Conservation (phyloP, 371 early-diverging fungal genomes). For the Rhizopus sp. region DNA sequence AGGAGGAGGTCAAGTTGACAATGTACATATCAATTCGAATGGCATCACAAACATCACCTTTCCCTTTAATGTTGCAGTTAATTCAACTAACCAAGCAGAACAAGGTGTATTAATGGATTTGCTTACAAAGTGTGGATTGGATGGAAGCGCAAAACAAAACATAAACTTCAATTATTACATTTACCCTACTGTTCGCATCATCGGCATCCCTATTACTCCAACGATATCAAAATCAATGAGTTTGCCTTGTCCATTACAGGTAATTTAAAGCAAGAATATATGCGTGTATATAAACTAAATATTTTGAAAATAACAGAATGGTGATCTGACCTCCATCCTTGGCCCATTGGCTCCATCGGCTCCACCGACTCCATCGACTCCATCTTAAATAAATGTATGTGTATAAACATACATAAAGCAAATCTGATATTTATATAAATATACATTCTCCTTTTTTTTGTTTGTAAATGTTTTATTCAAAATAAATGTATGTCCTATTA, state of each 20-base stretch:
- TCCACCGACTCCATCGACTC: conserved; percentile 36
- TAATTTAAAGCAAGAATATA: not conserved
- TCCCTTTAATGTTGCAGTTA: conserved; percentile 45
- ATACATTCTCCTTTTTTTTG: too few species aligned
- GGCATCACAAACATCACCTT: conserved; percentile 46
- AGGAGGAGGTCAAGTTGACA: conserved; percentile 50
- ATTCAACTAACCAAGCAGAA: conserved; percentile 32
- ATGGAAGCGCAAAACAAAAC: conserved; percentile 24
- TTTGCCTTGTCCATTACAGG: conserved; percentile 32
- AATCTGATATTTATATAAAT: too few species aligned
- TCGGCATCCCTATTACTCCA: conserved; percentile 46
- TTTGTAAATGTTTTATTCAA: too few species aligned
- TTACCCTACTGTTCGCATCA: conserved; percentile 44
- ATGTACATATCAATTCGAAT: conserved; percentile 48
- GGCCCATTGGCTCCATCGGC: conserved; percentile 21
- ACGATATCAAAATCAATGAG: conserved; percentile 38
- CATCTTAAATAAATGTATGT: conserved; percentile 28
- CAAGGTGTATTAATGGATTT: conserved; percentile 50
- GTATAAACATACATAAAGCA: too few species aligned
- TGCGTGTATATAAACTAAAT: not conserved
- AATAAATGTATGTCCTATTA: too few species aligned
- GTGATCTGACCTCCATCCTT: conserved; percentile 3
- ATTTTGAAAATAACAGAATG: conserved; percentile 4
- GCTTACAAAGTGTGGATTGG: conserved; percentile 48
- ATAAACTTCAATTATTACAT: conserved; percentile 56